Evolutionary conservation across 2,329 filamentous ascomycete species (phyloP).

Genomic region (Ophiostoma sp.): DNA sequence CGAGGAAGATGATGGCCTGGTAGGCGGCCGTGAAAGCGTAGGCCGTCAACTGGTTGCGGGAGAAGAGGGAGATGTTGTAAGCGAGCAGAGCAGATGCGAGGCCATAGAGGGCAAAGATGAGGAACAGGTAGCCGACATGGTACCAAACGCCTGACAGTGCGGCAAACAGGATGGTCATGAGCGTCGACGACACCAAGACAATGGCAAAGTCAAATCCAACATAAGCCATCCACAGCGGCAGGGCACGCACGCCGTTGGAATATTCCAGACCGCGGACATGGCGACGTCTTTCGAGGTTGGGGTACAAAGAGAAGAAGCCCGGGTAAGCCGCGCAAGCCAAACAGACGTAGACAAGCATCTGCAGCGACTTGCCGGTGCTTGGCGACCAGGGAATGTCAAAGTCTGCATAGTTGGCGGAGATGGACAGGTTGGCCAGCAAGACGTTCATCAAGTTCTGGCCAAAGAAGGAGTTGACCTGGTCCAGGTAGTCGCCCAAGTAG

Average conservation of each 20-base stretch:
- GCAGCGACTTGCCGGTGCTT: constrained; percentile 68
- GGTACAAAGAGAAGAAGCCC: constrained; percentile 85
- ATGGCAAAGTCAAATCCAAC: constrained; percentile 76
- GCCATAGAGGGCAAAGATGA: constrained; percentile 79
- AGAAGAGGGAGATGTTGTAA: constrained; percentile 80
- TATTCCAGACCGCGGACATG: constrained; percentile 85
- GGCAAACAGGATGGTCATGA: constrained; percentile 69
- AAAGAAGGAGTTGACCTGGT: constrained; percentile 58
- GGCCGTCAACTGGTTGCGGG: constrained; percentile 74
- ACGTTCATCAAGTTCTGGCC: constrained; percentile 66
- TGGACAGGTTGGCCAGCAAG: constrained; percentile 66
- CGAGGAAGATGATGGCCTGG: constrained; percentile 70
- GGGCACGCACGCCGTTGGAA: constrained; percentile 81
- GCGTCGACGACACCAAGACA: constrained; percentile 64
- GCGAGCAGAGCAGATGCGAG: constrained; percentile 72
- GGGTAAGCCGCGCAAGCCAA: constrained; percentile 77
- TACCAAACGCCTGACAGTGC: constrained; percentile 70
- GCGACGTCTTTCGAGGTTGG: constrained; percentile 76
- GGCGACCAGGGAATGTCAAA: constrained; percentile 76
- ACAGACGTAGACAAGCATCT: constrained; percentile 79
- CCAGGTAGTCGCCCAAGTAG: constrained; percentile 65
- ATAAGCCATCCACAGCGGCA: constrained; percentile 85
- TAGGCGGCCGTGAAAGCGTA: constrained; percentile 80
- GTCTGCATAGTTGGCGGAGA: constrained; percentile 68
- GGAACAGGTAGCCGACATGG: constrained; percentile 75